Evolutionary conservation across 2,329 filamentous ascomycete genomes (phyloP).

Genomic region (Cladophialophora immunda): DNA sequence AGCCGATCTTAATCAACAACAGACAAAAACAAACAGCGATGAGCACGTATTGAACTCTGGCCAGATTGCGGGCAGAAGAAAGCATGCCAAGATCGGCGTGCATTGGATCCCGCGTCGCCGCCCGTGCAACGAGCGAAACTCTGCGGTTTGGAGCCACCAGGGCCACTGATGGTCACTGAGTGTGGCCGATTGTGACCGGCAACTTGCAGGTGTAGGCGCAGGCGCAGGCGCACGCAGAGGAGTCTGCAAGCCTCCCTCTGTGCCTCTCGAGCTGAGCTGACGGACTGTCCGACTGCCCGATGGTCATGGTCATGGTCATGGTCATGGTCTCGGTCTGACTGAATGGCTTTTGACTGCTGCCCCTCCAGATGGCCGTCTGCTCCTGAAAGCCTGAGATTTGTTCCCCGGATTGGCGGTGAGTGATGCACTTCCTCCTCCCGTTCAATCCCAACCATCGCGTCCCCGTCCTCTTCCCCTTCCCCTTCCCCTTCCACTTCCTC

Average conservation of each 20-base stretch:
- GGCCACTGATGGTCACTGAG: no score
- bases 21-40: not conserved
- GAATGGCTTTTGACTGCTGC: not conserved
- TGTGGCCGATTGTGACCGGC: not conserved
- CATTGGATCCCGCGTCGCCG: not conserved
- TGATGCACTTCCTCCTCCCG: not conserved
- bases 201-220: no score
- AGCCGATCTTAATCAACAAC: not conserved
- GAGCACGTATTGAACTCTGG: not conserved
- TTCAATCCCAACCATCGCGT: not conserved
- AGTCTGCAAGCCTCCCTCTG: not conserved
- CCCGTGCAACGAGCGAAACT: no score
- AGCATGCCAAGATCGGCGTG: not conserved
- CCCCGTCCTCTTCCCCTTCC: not conserved
- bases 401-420: constrained; percentile 1
- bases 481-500: constrained; percentile 1
- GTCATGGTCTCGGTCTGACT: constrained; percentile 3
- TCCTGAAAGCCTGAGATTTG: not conserved
- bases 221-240: not conserved
- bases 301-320: no score
- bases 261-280: not conserved
- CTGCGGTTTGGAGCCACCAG: no score
- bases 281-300: not conserved
- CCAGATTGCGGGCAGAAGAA: not conserved
- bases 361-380: not conserved